Conservation (phyloP, 1,284 basidiomycete species). For the Coriolopsis trogii region DNA sequence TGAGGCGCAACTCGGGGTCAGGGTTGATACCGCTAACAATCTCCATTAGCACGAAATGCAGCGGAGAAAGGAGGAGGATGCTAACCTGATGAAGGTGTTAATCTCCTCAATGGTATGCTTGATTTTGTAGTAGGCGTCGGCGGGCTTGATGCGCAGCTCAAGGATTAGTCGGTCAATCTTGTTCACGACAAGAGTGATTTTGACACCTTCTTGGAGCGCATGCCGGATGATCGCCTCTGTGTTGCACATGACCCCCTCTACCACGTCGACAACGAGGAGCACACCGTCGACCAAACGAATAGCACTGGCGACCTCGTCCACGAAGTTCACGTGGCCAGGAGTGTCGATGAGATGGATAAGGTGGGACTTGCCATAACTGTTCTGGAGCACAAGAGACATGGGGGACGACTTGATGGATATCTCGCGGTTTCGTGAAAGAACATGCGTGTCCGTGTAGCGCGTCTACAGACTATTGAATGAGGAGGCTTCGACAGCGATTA, state of each 20-base stretch:
- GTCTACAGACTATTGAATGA: slow-evolving; percentile 50
- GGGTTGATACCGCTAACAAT: slow-evolving; percentile 80
- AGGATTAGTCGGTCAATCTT: slow-evolving; percentile 98
- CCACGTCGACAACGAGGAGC: slow-evolving; percentile 92
- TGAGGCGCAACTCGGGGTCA: slow-evolving; percentile 84
- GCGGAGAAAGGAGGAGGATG: slow-evolving; percentile 2
- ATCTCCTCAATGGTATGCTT: slow-evolving; percentile 99
- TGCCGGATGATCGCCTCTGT: slow-evolving; percentile 88
- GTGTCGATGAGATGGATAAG: slow-evolving; percentile 96
- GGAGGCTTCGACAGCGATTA: too few species aligned
- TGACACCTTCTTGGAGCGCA: slow-evolving; percentile 85
- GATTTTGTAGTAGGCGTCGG: slow-evolving; percentile 98
- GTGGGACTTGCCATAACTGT: slow-evolving; percentile 92
- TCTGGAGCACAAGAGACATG: slow-evolving; percentile 90
- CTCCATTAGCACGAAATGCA: slow-evolving; percentile 1
- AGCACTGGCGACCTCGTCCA: slow-evolving; percentile 92
- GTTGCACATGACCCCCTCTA: slow-evolving; percentile 95
- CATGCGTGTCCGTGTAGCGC: slow-evolving; percentile 96
- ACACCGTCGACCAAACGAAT: slow-evolving; percentile 93
- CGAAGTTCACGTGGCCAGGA: slow-evolving; percentile 97
- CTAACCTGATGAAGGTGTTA: slow-evolving; percentile 90
- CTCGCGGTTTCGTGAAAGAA: slow-evolving; percentile 84
- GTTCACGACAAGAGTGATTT: slow-evolving; percentile 95
- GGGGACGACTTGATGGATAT: slow-evolving; percentile 98
- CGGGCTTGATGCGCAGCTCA: slow-evolving; percentile 93